A percentile compares a stretch with the other conserved stretches of the same genome.
Evolutionary conservation across 768 basidiomycete genomes (phyloP).

Genomic region (Rhodosporidiobolus odoratus): DNA sequence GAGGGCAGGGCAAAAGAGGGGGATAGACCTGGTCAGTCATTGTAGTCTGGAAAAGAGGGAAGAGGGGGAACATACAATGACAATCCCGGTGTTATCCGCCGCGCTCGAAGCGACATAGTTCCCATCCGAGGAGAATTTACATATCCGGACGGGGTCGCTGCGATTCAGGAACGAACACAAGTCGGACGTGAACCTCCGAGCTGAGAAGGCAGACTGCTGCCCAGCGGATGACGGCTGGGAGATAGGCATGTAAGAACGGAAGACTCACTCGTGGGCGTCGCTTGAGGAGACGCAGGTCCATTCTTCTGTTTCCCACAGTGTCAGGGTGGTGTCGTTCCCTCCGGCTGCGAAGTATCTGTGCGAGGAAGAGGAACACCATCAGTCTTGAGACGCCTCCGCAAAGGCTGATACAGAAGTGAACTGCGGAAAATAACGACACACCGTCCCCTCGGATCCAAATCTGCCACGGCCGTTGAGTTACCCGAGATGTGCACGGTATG

Average conservation of each 20-base stretch:
- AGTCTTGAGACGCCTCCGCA: no score
- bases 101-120: constrained; percentile 23
- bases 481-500: constrained; percentile 21
- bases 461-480: constrained; percentile 16
- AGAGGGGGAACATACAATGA: constrained; percentile 12
- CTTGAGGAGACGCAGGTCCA: constrained; percentile 36
- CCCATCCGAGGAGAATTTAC: constrained; percentile 34
- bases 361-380: no score
- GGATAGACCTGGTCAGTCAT: neutral
- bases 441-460: constrained; percentile 41
- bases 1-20: neutral
- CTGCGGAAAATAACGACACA: neutral
- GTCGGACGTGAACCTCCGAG: neutral
- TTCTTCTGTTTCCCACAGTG: constrained; percentile 39
- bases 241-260: neutral
- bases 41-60: neutral
- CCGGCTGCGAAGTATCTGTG: constrained; percentile 38
- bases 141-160: constrained; percentile 26
- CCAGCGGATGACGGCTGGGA: neutral
- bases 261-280: constrained; percentile 35
- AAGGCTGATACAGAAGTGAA: neutral
- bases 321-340: constrained; percentile 37
- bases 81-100: neutral
- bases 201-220: neutral
- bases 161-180: no score